Base-by-base conservation (phyloP, 768 basidiomycete genomes). In the Pleurotus salmoneostramineus region DNA sequence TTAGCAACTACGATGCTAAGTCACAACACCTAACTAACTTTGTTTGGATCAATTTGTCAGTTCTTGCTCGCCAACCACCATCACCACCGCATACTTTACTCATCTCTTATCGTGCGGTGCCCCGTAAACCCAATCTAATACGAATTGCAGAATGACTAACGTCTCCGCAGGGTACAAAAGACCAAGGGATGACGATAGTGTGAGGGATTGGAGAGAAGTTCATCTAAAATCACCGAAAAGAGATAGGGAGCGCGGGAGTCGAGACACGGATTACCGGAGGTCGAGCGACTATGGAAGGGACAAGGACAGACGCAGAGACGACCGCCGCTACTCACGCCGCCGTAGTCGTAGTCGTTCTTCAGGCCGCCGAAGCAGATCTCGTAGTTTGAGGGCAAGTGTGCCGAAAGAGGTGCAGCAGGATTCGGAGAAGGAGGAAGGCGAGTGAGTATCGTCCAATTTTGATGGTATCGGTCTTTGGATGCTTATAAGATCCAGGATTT, bases 381-480 rank as follows among this genome's bases (percentile, higher is more conserved):
- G 62, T 61, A 67, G 64, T 36, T 68, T 67, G 12, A 62, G 56
- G 5, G 63, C 63, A 7, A 60, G 54, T 52, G 59, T 50, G 45
- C 56, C 57, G n/a, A 65, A 65, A 4, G 65, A 64, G 50, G 58
- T 61, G 60, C 60, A 59, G 49, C 63, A 70, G 10, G 81, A 81
- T 54, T 82, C 83, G 10, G 91, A 92, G 63, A 88, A 73, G 69
- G 91, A 94, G 75, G 94, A 95, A 80, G 93, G 91, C 79, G 94
- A 96, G 93, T 95, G 74, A 89, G 94, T 94, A 64, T 77, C 70
- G 69, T 70, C 3, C 37, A 64, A 68, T 61, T 56, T 55, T 55
- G 51, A 15, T 37, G 36, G 11, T 10, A 40, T 21, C 40, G 45
- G 21, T 48, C 52, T 61, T 52, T 56, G 43, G 14, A 48, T 36